Evolutionary conservation across 176 grass and related monocot genomes (phyloP).

Genomic region (Paspalum vaginatum): DNA sequence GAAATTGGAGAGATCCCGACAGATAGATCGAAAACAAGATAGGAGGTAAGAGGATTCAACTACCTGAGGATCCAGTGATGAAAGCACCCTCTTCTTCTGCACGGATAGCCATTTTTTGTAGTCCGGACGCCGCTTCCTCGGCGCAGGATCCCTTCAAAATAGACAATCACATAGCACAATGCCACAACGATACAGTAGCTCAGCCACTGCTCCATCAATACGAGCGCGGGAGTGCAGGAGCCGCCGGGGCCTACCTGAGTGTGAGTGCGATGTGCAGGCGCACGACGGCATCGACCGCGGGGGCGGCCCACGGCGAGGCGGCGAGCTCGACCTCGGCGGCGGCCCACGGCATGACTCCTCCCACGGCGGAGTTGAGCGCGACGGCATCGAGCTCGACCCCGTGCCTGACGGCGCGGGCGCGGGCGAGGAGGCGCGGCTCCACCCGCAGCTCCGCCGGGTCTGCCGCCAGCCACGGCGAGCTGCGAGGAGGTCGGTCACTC

Average conservation of each 20-base stretch:
- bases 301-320: too few relatives aligned
- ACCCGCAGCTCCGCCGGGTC: constrained; percentile 37
- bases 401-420: constrained; percentile 27
- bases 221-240: background rate
- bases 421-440: constrained; percentile 27
- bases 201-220: background rate
- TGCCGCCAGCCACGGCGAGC: constrained; percentile 47
- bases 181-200: background rate
- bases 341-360: too few relatives aligned
- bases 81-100: constrained; percentile 54
- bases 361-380: background rate
- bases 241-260: constrained; percentile 23
- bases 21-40: too few relatives aligned
- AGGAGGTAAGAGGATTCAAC: too few relatives aligned
- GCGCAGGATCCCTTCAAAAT: constrained; percentile 52
- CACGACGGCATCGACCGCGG: constrained; percentile 34
- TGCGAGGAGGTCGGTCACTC: too few relatives aligned
- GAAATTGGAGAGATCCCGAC: too few relatives aligned
- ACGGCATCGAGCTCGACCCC: constrained; percentile 24
- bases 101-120: constrained; percentile 39
- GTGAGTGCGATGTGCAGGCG: constrained; percentile 41
- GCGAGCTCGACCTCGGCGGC: constrained; percentile 50
- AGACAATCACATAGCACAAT: background rate
- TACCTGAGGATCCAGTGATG: constrained; percentile 67
- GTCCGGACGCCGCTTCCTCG: constrained; percentile 34